phyloP scores from a whole-genome alignment of 768 basidiomycete species.

The Termitomyces sp. region DNA sequence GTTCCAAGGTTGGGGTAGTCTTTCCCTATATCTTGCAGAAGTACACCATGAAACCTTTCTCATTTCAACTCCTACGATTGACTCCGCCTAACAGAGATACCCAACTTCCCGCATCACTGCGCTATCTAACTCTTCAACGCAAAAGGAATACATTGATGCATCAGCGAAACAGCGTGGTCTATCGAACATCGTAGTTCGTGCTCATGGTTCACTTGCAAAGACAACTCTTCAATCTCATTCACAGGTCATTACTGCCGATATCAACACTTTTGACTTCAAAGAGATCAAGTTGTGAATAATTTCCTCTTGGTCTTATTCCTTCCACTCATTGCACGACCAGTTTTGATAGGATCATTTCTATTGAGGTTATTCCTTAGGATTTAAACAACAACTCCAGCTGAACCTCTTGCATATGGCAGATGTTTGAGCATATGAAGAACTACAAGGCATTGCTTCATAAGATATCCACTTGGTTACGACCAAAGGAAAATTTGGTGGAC shows the following conservation, averaged over 20 bases:
- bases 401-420: constrained; percentile 24
- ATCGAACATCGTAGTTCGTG: not conserved
- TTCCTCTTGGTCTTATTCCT: not conserved
- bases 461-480: constrained; percentile 58
- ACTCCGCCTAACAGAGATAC: not conserved
- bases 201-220: not conserved
- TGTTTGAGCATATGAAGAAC: constrained; percentile 79
- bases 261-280: not conserved
- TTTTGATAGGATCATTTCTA: not conserved
- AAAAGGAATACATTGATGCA: not conserved
- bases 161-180: not conserved
- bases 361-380: not conserved
- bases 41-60: not conserved
- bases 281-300: not conserved
- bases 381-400: not conserved
- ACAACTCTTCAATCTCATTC: not conserved
- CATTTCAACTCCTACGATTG: not conserved
- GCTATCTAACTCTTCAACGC: not conserved
- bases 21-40: not conserved
- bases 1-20: not conserved
- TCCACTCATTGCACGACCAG: not conserved
- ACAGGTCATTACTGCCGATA: not conserved
- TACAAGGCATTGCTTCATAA: constrained; percentile 57
- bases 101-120: not conserved
- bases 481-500: constrained; percentile 29